A percentile compares a stretch with the other conserved stretches of the same genome.
phyloP scores from a whole-genome alignment of 768 basidiomycete genomes.

The Psilocybe cyanescens region DNA sequence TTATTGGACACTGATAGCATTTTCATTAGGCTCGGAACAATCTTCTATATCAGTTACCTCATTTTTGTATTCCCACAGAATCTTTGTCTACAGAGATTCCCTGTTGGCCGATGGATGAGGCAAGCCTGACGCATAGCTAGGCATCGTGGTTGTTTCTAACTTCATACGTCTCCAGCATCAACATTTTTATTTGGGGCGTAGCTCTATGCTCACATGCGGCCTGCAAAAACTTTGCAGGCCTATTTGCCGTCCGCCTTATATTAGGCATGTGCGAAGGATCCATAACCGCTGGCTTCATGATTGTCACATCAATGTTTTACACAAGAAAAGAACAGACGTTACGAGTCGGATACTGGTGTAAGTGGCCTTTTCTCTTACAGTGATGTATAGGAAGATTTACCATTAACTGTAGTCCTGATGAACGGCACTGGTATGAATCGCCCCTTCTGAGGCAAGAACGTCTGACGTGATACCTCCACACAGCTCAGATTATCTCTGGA shows the following conservation, averaged over 20 bases:
- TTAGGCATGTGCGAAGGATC: conserved; percentile 75
- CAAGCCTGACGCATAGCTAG: conserved; percentile 20
- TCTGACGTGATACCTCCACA: conserved; percentile 1
- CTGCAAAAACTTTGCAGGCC: conserved; percentile 68
- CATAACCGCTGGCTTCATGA: conserved; percentile 78
- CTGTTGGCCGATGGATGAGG: conserved; percentile 86
- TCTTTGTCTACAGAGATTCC: conserved; percentile 69
- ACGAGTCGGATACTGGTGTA: conserved; percentile 79
- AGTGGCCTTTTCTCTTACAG: conserved; percentile 26
- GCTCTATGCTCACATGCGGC: conserved; percentile 67
- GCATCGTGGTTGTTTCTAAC: background rate
- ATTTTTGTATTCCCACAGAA: conserved; percentile 78
- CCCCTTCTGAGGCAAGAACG: background rate
- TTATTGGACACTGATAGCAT: background rate
- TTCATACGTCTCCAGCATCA: conserved; percentile 42
- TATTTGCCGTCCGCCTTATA: conserved; percentile 66
- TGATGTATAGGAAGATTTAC: background rate
- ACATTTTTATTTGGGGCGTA: conserved; percentile 70
- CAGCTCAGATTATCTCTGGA: conserved; percentile 72
- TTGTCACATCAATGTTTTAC: conserved; percentile 81
- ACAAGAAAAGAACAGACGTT: conserved; percentile 71
- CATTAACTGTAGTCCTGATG: conserved; percentile 55
- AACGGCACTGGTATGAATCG: conserved; percentile 61
- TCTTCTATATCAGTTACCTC: conserved; percentile 75
- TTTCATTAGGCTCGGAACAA: conserved; percentile 65